phyloP scores from a whole-genome alignment of 345 rosid species.

The Brassica nigra region DNA sequence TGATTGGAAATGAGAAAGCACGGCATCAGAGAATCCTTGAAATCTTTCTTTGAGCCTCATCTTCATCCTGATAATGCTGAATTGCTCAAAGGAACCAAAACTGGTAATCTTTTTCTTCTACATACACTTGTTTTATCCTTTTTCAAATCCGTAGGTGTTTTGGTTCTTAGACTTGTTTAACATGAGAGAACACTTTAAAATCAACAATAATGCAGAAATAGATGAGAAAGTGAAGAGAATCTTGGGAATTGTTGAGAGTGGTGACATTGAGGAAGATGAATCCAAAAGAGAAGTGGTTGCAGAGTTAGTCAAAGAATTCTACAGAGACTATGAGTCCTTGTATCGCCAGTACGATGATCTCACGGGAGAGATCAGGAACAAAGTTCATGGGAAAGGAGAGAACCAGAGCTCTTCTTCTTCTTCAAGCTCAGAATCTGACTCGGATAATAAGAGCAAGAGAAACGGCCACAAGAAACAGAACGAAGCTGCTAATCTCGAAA shows the following conservation, averaged over 20 bases:
- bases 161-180: not conserved
- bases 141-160: not conserved
- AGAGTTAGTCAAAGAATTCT: conserved; percentile 68
- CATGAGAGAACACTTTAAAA: conserved; percentile 40
- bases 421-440: conserved; percentile 77
- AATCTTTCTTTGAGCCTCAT: conserved; percentile 72
- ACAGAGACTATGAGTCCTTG: conserved; percentile 63
- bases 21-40: conserved; percentile 59
- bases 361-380: conserved; percentile 65
- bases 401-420: conserved; percentile 56
- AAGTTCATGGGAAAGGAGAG: conserved; percentile 59
- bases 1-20: conserved; percentile 57
- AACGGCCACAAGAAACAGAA: conserved; percentile 69
- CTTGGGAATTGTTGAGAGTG: conserved; percentile 63
- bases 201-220: conserved; percentile 57
- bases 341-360: conserved; percentile 69
- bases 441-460: conserved; percentile 48
- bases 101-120: conserved; percentile 48
- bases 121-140: not conserved
- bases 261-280: conserved; percentile 58
- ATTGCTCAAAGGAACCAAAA: conserved; percentile 70
- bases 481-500: conserved; percentile 57
- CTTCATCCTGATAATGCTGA: conserved; percentile 70
- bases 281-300: conserved; percentile 58
- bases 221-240: conserved; percentile 72